phyloP scores from a whole-genome alignment of 2,329 filamentous ascomycete species.

The Acrodontium crateriforme region DNA sequence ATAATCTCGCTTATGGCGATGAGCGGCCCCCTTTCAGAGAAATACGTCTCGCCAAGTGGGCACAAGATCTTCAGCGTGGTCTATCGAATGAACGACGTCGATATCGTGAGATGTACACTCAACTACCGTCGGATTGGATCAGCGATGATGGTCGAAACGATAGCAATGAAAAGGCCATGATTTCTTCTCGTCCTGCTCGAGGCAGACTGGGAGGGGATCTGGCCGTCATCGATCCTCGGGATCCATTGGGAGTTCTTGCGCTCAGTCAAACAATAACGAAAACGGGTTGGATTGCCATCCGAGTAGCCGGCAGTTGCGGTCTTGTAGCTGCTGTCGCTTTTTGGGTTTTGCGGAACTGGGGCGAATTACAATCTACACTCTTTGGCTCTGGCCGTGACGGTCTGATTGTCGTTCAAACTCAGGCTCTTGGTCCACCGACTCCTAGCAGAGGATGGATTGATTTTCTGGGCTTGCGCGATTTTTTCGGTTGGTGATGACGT shows the following conservation, averaged over 20 bases:
- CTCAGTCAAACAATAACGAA: slow-evolving; percentile 45
- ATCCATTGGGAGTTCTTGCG: slow-evolving; percentile 66
- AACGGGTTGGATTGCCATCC: slow-evolving; percentile 53
- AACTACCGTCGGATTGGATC: slow-evolving; percentile 47
- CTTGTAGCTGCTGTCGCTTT: slow-evolving; percentile 53
- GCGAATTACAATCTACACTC: slow-evolving; percentile 16
- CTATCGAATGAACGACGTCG: slow-evolving; percentile 58
- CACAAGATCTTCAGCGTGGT: slow-evolving; percentile 63
- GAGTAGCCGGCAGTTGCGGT: slow-evolving; percentile 60
- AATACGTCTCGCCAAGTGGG: slow-evolving; percentile 69
- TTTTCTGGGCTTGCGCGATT: slow-evolving; percentile 3
- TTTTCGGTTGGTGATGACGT: slow-evolving; percentile 2
- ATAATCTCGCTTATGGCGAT: slow-evolving; percentile 33
- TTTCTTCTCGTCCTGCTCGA: slow-evolving; percentile 11
- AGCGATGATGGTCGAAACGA: slow-evolving; percentile 31
- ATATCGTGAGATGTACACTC: slow-evolving; percentile 48
- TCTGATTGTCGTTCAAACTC: slow-evolving; percentile 1
- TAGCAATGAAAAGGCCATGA: slow-evolving; percentile 9
- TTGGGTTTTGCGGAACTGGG: slow-evolving; percentile 23
- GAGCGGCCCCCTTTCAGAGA: slow-evolving; percentile 50
- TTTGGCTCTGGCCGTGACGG: slow-evolving; percentile 7
- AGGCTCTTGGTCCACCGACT: slow-evolving; percentile 8
- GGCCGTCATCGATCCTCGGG: slow-evolving; percentile 41
- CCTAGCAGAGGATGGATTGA: slow-evolving; percentile 6
- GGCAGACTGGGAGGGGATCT: slow-evolving; percentile 23